Conservation (phyloP, 306 rosid genomes). For the Cyamopsis tetragonoloba region DNA sequence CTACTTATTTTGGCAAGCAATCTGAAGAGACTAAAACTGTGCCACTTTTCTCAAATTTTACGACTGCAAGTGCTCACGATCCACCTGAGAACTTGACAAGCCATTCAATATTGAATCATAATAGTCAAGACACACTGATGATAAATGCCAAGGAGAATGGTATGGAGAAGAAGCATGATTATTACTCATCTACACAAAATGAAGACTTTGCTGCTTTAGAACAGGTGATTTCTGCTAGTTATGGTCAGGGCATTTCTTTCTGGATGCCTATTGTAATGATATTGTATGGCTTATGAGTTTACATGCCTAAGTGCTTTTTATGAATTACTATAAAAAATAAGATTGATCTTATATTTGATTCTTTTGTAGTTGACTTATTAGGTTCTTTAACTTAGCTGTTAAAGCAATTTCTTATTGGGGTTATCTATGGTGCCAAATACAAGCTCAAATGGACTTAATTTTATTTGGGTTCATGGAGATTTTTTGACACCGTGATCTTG, state of each 20-base stretch:
- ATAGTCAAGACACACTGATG: constrained; percentile 35
- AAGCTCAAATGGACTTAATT: background rate
- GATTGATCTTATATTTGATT: background rate
- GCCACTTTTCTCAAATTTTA: constrained; percentile 35
- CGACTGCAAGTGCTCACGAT: constrained; percentile 35
- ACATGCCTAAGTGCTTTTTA: background rate
- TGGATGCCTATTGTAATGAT: constrained; percentile 4
- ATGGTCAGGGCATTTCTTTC: constrained; percentile 9
- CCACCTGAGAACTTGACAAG: constrained; percentile 29
- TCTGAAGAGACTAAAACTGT: constrained; percentile 38
- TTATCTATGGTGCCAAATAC: background rate
- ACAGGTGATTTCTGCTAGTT: constrained; percentile 59
- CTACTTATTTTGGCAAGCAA: constrained; percentile 42
- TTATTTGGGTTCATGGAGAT: background rate
- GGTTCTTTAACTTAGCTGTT: background rate
- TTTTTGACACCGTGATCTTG: background rate
- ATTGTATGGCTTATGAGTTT: background rate
- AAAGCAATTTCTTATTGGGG: background rate
- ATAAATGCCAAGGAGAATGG: constrained; percentile 45
- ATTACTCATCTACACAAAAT: constrained; percentile 54
- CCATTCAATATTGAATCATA: constrained; percentile 33
- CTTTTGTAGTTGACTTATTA: background rate
- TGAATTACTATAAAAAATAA: constrained; percentile 13
- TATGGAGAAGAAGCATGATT: constrained; percentile 50
- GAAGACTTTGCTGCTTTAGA: constrained; percentile 93